phyloP scores from a whole-genome alignment of 2,329 filamentous ascomycete genomes.

The Calonectria pseudoreteaudii region DNA sequence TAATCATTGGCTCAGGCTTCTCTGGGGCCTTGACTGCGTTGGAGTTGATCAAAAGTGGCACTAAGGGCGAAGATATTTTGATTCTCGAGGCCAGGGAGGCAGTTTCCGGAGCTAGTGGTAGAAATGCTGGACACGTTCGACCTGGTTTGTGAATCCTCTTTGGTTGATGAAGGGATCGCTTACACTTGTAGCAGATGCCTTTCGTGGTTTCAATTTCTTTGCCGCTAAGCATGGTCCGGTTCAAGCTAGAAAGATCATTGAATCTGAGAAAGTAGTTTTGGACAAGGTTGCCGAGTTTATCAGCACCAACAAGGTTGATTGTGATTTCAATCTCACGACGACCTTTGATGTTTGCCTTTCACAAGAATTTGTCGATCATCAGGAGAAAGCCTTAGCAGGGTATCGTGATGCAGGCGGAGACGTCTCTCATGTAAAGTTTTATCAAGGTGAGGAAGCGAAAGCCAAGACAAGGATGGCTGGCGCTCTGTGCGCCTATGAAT shows the following conservation, averaged over 20 bases:
- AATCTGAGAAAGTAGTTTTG: conserved; percentile 5
- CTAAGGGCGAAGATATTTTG: conserved; percentile 48
- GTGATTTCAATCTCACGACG: conserved; percentile 59
- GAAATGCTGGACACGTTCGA: conserved; percentile 58
- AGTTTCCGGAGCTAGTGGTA: conserved; percentile 55
- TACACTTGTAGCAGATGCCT: conserved; percentile 38
- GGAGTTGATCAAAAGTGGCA: conserved; percentile 50
- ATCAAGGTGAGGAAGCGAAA: conserved; percentile 21
- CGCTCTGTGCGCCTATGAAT: conserved; percentile 61
- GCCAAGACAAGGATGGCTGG: conserved; percentile 50
- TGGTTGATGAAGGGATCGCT: background rate
- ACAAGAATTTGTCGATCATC: conserved; percentile 54
- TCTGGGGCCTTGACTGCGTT: conserved; percentile 55
- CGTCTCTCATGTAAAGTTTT: conserved; percentile 6
- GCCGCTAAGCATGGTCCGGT: conserved; percentile 18
- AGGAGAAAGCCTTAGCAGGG: conserved; percentile 48
- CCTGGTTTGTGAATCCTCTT: conserved; percentile 46
- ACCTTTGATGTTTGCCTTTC: conserved; percentile 63
- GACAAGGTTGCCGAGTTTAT: conserved; percentile 56
- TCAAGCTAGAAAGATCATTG: conserved; percentile 10
- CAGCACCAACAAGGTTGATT: conserved; percentile 52
- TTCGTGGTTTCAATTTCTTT: conserved; percentile 53
- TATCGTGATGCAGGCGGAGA: conserved; percentile 12
- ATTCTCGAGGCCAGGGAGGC: conserved; percentile 59
- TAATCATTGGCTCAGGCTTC: conserved; percentile 57